A percentile compares a stretch with the other conserved stretches of the same genome.
Conservation (phyloP, 768 basidiomycete species). For the Mycena venus region DNA sequence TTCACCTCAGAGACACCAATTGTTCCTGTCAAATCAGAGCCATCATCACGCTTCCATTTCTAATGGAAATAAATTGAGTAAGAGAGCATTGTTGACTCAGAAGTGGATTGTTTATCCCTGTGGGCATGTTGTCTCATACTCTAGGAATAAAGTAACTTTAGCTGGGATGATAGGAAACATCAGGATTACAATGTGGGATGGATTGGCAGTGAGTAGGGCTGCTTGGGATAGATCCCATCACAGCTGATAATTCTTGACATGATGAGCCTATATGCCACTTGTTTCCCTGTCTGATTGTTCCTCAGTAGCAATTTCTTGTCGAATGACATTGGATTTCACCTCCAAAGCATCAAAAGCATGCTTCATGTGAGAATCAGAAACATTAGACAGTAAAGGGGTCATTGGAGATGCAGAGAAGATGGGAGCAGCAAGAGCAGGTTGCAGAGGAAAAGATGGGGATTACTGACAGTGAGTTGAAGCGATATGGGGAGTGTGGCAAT, state of each 20-base stretch:
- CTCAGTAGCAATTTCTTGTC: not conserved
- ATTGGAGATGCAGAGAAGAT: no score
- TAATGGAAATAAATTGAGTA: not conserved
- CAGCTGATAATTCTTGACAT: not conserved
- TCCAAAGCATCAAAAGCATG: not conserved
- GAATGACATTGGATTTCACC: not conserved
- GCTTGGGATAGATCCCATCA: conserved; percentile 10
- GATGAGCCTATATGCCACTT: not conserved
- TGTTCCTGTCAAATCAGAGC: not conserved
- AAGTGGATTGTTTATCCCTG: not conserved
- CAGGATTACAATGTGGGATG: no score
- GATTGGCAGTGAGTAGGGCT: no score
- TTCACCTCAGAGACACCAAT: not conserved
- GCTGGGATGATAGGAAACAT: no score
- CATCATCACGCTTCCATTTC: conserved; percentile 7
- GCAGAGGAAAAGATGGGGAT: not conserved
- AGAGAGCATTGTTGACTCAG: not conserved
- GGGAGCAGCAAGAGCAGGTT: not conserved
- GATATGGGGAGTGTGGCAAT: no score
- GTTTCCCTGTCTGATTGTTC: conserved; percentile 17
- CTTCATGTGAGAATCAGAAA: not conserved
- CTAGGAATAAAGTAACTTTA: no score
- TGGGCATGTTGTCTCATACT: conserved; percentile 15
- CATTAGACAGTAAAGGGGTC: not conserved
- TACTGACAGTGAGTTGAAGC: no score